These are phyloP conservation scores for Microbotryum saponariae DNA, from an alignment of 1,284 basidiomycete genomes.

Conservation along the genomic window DNA sequence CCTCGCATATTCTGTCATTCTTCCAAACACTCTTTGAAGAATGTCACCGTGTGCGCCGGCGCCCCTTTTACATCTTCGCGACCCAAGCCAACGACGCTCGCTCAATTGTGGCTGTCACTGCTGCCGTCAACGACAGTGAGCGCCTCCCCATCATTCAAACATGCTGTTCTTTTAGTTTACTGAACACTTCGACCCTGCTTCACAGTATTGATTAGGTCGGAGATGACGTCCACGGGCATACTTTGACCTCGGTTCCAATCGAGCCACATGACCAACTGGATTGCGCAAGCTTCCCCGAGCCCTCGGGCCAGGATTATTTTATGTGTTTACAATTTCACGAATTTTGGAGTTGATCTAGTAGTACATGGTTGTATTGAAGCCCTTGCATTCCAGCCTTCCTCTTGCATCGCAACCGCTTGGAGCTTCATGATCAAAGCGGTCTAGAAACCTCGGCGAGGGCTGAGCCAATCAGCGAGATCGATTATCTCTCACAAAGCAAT, in stretches of 20 bases:
- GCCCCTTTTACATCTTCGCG: constrained; percentile 6
- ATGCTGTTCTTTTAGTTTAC: background rate
- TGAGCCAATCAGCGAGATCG: too few relatives aligned
- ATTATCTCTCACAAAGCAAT: too few relatives aligned
- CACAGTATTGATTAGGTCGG: constrained; percentile 8
- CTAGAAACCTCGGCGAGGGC: too few relatives aligned
- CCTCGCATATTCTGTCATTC: background rate
- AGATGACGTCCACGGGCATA: constrained; percentile 3
- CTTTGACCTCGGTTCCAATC: background rate
- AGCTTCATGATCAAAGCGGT: too few relatives aligned
- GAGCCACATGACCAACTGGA: too few relatives aligned
- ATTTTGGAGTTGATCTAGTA: too few relatives aligned
- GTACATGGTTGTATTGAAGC: too few relatives aligned
- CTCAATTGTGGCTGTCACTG: background rate
- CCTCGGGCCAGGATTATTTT: too few relatives aligned
- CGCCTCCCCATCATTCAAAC: background rate
- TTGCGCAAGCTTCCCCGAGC: too few relatives aligned
- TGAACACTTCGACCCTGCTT: background rate
- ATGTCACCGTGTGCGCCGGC: background rate
- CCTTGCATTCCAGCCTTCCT: too few relatives aligned
- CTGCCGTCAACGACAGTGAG: constrained; percentile 7
- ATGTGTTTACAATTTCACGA: too few relatives aligned
- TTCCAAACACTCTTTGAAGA: constrained; percentile 4
- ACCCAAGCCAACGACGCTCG: constrained; percentile 9
- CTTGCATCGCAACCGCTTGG: too few relatives aligned